phyloP scores from a whole-genome alignment of 768 basidiomycete species.

The Cantharellus anzutake region DNA sequence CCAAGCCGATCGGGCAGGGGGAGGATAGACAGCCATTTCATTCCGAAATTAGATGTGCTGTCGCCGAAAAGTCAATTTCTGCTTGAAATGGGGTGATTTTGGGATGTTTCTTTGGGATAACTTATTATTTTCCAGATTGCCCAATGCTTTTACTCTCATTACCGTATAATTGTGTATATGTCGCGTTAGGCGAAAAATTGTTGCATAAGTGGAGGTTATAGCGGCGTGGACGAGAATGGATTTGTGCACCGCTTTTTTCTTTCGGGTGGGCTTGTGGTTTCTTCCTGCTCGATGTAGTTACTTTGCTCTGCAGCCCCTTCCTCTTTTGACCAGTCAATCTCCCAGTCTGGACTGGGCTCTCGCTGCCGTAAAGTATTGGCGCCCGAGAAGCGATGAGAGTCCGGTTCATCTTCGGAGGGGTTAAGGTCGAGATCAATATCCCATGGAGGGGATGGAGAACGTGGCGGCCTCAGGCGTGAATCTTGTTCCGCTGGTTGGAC shows the following conservation, averaged over 20 bases:
- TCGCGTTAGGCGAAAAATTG: no score
- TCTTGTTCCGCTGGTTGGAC: background rate
- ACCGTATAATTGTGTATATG: no score
- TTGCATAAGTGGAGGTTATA: no score
- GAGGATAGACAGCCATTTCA: no score
- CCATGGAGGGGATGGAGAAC: background rate
- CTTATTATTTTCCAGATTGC: no score
- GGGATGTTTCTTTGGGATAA: no score
- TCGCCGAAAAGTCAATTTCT: no score
- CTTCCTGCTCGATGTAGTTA: background rate
- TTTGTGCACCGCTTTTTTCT: background rate
- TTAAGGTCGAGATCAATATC: slow-evolving; percentile 2
- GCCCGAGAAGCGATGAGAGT: background rate
- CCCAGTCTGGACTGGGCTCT: slow-evolving; percentile 46
- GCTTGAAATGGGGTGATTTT: no score
- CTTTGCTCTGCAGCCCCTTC: background rate
- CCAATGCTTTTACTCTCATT: no score
- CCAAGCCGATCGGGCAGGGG: no score
- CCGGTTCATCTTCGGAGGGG: background rate
- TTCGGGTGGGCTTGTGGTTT: background rate
- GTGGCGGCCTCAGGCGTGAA: background rate
- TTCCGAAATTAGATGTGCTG: no score
- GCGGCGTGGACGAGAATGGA: no score
- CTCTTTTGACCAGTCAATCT: slow-evolving; percentile 32
- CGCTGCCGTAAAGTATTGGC: slow-evolving; percentile 11